Evolutionary conservation across 768 basidiomycete genomes (phyloP).

Genomic region (Sutorius australiensis): DNA sequence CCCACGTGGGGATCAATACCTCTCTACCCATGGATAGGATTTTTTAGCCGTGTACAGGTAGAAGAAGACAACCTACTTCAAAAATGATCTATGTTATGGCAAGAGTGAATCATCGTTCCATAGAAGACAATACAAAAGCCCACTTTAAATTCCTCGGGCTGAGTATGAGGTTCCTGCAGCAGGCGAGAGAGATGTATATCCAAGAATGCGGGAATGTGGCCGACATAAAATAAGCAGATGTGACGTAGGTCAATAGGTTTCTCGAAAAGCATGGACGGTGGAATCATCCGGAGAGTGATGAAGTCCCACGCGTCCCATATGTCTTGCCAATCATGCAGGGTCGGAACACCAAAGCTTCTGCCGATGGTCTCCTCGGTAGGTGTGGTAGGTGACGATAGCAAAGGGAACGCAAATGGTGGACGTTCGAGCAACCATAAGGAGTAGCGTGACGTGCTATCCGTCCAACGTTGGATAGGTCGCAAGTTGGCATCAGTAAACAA

Average conservation of each 20-base stretch:
- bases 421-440: slow-evolving; percentile 91
- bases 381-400: slow-evolving; percentile 41
- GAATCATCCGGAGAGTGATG: slow-evolving; percentile 82
- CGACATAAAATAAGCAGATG: slow-evolving; percentile 95
- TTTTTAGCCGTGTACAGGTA: slow-evolving; percentile 1
- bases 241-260: slow-evolving; percentile 94
- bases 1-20: slow-evolving; percentile 96
- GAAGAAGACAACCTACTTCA: slow-evolving; percentile 45
- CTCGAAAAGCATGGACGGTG: slow-evolving; percentile 75
- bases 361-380: slow-evolving; percentile 19
- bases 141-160: slow-evolving; percentile 79
- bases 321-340: slow-evolving; percentile 70
- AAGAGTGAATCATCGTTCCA: background rate
- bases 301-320: slow-evolving; percentile 91
- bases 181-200: slow-evolving; percentile 84
- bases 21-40: slow-evolving; percentile 46
- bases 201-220: slow-evolving; percentile 90
- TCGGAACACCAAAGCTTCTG: slow-evolving; percentile 60
- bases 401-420: slow-evolving; percentile 74
- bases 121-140: slow-evolving; percentile 10
- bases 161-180: slow-evolving; percentile 72
- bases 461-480: slow-evolving; percentile 86
- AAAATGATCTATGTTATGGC: slow-evolving; percentile 56
- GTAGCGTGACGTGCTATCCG: slow-evolving; percentile 64
- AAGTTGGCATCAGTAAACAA: slow-evolving; percentile 75